A percentile compares a stretch with the other conserved stretches of the same genome.
Evolutionary conservation across 148 eudicot genomes (phyloP).

Genomic region (Vaccinium myrtillus): DNA sequence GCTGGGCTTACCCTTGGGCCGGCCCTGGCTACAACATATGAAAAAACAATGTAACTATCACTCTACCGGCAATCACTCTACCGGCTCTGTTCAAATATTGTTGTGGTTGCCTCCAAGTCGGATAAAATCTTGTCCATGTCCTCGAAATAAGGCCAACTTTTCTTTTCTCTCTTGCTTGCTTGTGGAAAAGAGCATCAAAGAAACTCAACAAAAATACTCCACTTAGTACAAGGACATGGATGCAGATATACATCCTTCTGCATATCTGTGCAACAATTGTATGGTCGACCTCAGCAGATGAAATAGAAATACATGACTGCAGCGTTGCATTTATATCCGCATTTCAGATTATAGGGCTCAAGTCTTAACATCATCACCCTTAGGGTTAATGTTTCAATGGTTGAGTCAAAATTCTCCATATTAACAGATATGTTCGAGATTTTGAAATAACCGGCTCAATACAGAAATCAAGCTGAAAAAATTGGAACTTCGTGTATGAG

Average conservation of each 20-base stretch:
- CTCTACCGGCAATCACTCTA: too few relatives aligned
- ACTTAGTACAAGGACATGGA: background rate
- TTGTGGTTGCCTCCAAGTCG: conserved; percentile 37
- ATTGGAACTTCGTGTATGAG: background rate
- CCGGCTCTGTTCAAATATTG: background rate
- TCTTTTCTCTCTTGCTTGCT: conserved; percentile 64
- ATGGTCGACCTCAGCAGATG: background rate
- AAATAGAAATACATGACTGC: background rate
- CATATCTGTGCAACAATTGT: background rate
- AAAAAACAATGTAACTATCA: background rate
- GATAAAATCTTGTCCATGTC: conserved; percentile 61
- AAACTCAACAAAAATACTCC: background rate
- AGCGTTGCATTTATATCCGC: background rate
- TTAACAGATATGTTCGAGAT: background rate
- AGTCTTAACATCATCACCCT: background rate
- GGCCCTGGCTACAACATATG: too few relatives aligned
- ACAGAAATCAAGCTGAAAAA: background rate
- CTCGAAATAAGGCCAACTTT: conserved; percentile 66
- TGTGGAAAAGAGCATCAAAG: conserved; percentile 30
- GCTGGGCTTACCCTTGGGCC: too few relatives aligned
- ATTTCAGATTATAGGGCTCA: background rate
- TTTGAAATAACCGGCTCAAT: background rate
- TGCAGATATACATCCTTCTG: background rate
- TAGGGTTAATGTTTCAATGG: background rate
- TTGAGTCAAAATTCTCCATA: background rate